Conservation (phyloP, 2,329 filamentous ascomycete genomes). For the Penicillium sp. region DNA sequence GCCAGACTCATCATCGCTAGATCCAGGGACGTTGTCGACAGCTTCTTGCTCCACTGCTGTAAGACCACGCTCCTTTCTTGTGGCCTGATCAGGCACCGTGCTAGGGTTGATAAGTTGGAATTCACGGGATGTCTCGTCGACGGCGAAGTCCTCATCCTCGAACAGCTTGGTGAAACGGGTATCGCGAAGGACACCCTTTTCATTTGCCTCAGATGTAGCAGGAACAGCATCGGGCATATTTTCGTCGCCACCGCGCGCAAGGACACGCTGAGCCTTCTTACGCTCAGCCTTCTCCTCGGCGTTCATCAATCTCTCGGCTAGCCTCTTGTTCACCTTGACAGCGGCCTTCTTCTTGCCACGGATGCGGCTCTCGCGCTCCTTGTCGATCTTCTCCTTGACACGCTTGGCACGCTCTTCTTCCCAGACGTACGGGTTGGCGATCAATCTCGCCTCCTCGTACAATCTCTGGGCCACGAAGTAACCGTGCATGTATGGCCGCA, state of each 20-base stretch:
- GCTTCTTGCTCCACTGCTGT: constrained; percentile 66
- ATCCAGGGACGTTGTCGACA: constrained; percentile 51
- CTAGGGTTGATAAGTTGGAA: constrained; percentile 89
- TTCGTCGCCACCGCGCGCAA: constrained; percentile 61
- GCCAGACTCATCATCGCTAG: constrained; percentile 40
- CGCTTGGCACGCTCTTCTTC: constrained; percentile 89
- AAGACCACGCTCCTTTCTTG: constrained; percentile 50
- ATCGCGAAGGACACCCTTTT: constrained; percentile 73
- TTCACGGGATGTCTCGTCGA: constrained; percentile 86
- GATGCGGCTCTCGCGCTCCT: constrained; percentile 93
- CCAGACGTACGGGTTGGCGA: constrained; percentile 90
- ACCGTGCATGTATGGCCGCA: constrained; percentile 98
- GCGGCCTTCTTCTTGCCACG: constrained; percentile 88
- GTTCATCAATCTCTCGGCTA: constrained; percentile 64
- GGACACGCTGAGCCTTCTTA: constrained; percentile 44
- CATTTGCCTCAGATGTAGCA: constrained; percentile 28
- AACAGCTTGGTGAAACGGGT: constrained; percentile 86
- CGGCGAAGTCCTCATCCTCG: constrained; percentile 87
- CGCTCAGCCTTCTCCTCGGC: constrained; percentile 59
- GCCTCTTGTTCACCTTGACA: constrained; percentile 79
- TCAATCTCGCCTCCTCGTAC: constrained; percentile 91
- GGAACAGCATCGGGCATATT: constrained; percentile 32
- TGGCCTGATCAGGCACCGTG: constrained; percentile 52
- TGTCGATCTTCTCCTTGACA: constrained; percentile 92
- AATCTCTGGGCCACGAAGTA: constrained; percentile 95